Conservation (phyloP, 2,329 filamentous ascomycete species). For the Nemania sp. region DNA sequence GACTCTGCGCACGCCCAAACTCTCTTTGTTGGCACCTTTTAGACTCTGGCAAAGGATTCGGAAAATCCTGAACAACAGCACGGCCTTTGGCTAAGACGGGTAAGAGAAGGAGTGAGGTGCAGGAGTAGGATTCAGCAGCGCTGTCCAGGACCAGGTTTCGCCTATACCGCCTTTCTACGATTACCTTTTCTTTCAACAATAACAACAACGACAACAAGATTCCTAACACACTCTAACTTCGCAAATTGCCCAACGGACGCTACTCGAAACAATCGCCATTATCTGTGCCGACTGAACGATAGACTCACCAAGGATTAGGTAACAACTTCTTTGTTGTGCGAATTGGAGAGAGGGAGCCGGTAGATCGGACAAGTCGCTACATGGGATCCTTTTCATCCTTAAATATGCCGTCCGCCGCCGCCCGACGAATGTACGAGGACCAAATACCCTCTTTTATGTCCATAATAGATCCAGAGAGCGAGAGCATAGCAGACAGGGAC, state of each 20-base stretch:
- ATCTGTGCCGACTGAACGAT: constrained; percentile 4
- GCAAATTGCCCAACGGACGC: constrained; percentile 23
- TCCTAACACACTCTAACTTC: constrained; percentile 41
- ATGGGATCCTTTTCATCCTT: constrained; percentile 22
- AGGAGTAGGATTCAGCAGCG: constrained; percentile 64
- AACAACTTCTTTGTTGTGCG: constrained; percentile 10
- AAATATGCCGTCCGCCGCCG: constrained; percentile 72
- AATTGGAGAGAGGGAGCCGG: constrained; percentile 19
- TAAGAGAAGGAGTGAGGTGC: constrained; percentile 44
- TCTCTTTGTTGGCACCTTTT: constrained; percentile 26
- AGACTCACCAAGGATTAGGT: constrained; percentile 5
- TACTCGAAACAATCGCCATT: constrained; percentile 26
- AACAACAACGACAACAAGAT: too few relatives aligned
- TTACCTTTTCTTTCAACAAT: constrained; percentile 44
- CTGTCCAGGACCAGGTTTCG: constrained; percentile 57
- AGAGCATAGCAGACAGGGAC: constrained; percentile 65
- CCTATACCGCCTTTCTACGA: constrained; percentile 41
- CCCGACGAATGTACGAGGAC: constrained; percentile 73
- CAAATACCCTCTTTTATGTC: constrained; percentile 83
- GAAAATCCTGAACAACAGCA: constrained; percentile 25
- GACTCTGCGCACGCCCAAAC: constrained; percentile 17
- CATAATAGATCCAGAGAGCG: constrained; percentile 75
- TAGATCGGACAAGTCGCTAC: constrained; percentile 1
- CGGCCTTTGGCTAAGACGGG: constrained; percentile 35
- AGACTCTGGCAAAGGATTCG: constrained; percentile 19